These are phyloP conservation scores for Gyrodon lividus DNA, from an alignment of 768 basidiomycete genomes.

Conservation along the genomic window DNA sequence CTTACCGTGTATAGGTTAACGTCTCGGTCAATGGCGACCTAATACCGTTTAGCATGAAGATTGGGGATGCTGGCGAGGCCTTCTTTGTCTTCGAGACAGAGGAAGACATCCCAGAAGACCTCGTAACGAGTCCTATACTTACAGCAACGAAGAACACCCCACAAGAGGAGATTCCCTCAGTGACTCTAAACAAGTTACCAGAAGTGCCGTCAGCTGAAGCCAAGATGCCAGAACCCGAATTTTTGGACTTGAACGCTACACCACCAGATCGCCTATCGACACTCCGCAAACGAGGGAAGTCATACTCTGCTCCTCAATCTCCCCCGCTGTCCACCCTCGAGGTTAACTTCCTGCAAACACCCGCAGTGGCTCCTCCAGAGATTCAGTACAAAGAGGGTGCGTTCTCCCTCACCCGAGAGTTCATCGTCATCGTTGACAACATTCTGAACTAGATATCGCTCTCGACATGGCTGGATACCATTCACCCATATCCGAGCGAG, in stretches of 20 bases:
- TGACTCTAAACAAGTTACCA: constrained; percentile 17
- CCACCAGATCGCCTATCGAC: constrained; percentile 10
- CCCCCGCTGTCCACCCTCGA: constrained; percentile 46
- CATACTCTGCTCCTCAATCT: constrained; percentile 27
- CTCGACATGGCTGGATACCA: constrained; percentile 86
- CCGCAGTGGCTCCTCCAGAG: constrained; percentile 48
- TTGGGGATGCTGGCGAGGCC: constrained; percentile 97
- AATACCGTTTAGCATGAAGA: constrained; percentile 96
- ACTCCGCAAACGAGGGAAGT: constrained; percentile 25
- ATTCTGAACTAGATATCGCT: constrained; percentile 55
- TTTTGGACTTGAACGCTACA: constrained; percentile 74
- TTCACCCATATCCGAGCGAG: constrained; percentile 18
- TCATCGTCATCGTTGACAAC: constrained; percentile 2
- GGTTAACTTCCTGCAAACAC: constrained; percentile 42
- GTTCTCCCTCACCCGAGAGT: constrained; percentile 8
- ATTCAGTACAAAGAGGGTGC: constrained; percentile 63
- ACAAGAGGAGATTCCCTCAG: constrained; percentile 30
- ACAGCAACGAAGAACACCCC: constrained; percentile 47
- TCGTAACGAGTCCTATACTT: constrained; percentile 91
- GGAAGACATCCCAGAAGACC: constrained; percentile 87
- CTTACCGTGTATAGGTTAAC: constrained; percentile 60
- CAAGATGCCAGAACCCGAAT: constrained; percentile 64
- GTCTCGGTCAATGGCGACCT: constrained; percentile 82
- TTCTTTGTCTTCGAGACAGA: constrained; percentile 99
- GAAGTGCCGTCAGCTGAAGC: constrained; percentile 7